Conservation (phyloP, 176 grass and related monocot species). For the Ensete ventricosum region DNA sequence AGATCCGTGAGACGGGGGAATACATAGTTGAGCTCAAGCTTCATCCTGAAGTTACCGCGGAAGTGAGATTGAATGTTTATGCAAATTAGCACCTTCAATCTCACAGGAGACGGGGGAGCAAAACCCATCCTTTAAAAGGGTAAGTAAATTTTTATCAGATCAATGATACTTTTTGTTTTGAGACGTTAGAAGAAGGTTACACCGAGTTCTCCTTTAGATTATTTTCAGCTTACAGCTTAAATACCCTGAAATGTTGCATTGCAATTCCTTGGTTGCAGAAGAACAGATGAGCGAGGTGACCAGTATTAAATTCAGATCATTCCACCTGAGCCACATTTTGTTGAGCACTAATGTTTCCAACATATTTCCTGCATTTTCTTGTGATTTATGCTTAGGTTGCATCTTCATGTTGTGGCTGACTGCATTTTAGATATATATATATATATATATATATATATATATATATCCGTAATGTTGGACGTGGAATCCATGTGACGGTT, state of each 20-base stretch:
- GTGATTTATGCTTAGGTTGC: not conserved
- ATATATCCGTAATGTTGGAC: no score
- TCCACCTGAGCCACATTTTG: not conserved
- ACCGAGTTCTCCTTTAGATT: no score
- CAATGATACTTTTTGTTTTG: not conserved
- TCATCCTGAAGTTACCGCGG: slow-evolving; percentile 71
- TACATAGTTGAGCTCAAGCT: slow-evolving; percentile 82
- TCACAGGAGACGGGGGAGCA: not conserved
- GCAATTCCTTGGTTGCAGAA: not conserved
- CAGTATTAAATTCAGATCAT: not conserved
- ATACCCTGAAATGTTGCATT: not conserved
- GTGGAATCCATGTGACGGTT: no score
- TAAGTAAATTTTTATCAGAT: not conserved
- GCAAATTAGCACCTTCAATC: slow-evolving; percentile 32
- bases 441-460: no score
- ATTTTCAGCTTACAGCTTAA: no score
- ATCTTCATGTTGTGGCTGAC: no score
- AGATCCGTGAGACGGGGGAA: slow-evolving; percentile 80
- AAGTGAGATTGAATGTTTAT: slow-evolving; percentile 59
- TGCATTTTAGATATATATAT: no score
- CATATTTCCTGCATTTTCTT: not conserved
- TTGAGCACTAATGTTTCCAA: not conserved
- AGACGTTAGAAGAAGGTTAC: not conserved
- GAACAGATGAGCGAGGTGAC: not conserved
- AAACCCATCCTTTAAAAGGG: not conserved